These are phyloP conservation scores for Pyrus communis DNA, from an alignment of 306 rosid species.

Conservation along the genomic window DNA sequence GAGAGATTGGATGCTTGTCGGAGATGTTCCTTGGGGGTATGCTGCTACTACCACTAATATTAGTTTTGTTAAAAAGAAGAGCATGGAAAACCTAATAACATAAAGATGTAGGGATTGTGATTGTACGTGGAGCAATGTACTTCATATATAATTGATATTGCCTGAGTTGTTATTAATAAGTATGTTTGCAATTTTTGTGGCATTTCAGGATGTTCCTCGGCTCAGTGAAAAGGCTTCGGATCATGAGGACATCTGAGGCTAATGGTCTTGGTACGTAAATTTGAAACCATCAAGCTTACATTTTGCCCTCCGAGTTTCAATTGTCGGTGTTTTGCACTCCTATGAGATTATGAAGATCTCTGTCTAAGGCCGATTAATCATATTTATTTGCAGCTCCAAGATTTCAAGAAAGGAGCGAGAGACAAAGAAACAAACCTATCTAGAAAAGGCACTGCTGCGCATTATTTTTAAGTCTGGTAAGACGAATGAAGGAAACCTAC, in stretches of 20 bases:
- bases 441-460: conserved; percentile 6
- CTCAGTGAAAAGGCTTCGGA: conserved; percentile 68
- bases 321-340: not conserved
- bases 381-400: conserved; percentile 39
- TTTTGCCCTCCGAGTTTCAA: not conserved
- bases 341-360: not conserved
- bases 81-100: not conserved
- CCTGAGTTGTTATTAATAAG: not conserved
- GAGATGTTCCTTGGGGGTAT: conserved; percentile 78
- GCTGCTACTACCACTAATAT: not conserved
- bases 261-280: conserved; percentile 51
- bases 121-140: not conserved
- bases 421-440: conserved; percentile 42
- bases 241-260: conserved; percentile 69
- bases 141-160: not conserved
- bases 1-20: conserved; percentile 73
- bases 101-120: not conserved
- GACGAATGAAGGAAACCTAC: conserved; percentile 24
- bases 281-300: not conserved
- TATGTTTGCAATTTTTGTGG: not conserved
- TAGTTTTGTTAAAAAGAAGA: not conserved
- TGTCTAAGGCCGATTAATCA: not conserved
- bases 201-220: conserved; percentile 50
- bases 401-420: conserved; percentile 47
- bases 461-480: conserved; percentile 10